Base-by-base conservation (phyloP, 1,284 basidiomycete species). In the Trichosporon asahii region DNA sequence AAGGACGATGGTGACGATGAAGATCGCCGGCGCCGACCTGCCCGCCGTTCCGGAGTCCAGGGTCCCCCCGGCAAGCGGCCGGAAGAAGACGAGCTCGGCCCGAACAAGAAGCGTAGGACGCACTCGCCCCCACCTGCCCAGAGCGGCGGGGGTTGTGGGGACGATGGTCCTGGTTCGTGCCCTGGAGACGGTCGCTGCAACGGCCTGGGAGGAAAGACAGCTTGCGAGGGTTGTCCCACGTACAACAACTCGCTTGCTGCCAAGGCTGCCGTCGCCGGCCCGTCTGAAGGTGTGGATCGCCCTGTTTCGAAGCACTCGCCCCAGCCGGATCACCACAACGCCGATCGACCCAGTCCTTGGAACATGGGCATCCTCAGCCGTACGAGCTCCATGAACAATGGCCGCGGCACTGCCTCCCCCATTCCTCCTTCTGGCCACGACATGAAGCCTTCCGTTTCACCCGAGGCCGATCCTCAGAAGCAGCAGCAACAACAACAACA, bases 161-260 rank as follows among this genome's bases (percentile, higher is more conserved):
- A 61, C 4, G 57, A 61, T 9, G 57, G 27, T 3, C 79, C 77
- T 4, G 92, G 94, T 65, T 94, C 94, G 21, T 98, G 95, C 83
- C 95, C 95, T 6, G 95, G 95, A 70, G 95, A 95, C 84, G 95
- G 95, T 46, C 89, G 92, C 75, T 98, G 95, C 84, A 93, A 98
- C 84, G 95, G 95, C 73, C 94, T 92, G 33, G 95, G 95, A 76
- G 95, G 95, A 71, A 90, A 93, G 75, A 89, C 89, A 71, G 91
- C 92, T 73, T 98, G 95, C 82, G 89, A 91, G 75, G 95, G 95
- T 57, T 97, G 95, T 83, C 95, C 95, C 12, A 94, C 94, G 53
- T 94, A 89, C 85, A 98, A 97, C 86, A 97, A 97, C 80, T 87
- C 87, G 67, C 67, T 79, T 15, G 70, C 71, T 6, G 33, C 46